phyloP scores from a whole-genome alignment of 2,329 filamentous ascomycete genomes.

The Fonsecaea erecta region DNA sequence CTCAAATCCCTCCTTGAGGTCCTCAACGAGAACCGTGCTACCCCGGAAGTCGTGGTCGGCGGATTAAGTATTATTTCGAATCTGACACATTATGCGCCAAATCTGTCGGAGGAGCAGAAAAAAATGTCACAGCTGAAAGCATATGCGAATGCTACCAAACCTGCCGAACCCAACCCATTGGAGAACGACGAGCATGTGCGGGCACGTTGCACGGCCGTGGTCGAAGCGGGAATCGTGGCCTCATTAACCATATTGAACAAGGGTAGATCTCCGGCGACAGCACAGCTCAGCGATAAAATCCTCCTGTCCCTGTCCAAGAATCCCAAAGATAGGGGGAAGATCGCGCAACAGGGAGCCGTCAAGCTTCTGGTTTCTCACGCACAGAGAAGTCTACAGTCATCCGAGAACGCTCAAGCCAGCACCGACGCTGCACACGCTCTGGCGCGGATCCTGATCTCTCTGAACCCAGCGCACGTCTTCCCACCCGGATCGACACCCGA shows the following conservation, averaged over 20 bases:
- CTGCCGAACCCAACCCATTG: conserved; percentile 65
- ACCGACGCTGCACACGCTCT: conserved; percentile 74
- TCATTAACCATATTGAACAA: conserved; percentile 77
- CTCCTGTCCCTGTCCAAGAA: conserved; percentile 76
- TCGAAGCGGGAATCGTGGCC: conserved; percentile 77
- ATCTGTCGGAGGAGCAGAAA: conserved; percentile 85
- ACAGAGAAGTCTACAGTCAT: conserved; percentile 39
- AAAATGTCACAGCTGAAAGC: conserved; percentile 90
- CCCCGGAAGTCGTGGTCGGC: conserved; percentile 79
- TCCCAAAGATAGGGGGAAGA: conserved; percentile 72
- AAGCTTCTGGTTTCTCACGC: conserved; percentile 78
- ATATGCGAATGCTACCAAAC: conserved; percentile 84
- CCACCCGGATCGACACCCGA: conserved; percentile 74
- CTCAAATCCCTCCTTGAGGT: conserved; percentile 68
- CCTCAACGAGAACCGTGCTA: conserved; percentile 56
- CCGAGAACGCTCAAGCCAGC: conserved; percentile 44
- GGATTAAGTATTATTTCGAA: conserved; percentile 85
- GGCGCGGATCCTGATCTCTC: conserved; percentile 83
- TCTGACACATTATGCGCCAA: conserved; percentile 77
- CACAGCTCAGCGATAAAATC: conserved; percentile 75
- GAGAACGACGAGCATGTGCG: conserved; percentile 77
- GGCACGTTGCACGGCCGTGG: conserved; percentile 74
- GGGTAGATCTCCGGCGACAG: conserved; percentile 68
- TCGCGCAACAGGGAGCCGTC: conserved; percentile 93
- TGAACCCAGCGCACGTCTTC: conserved; percentile 83